phyloP scores from a whole-genome alignment of 306 rosid species.

The Datisca glomerata region DNA sequence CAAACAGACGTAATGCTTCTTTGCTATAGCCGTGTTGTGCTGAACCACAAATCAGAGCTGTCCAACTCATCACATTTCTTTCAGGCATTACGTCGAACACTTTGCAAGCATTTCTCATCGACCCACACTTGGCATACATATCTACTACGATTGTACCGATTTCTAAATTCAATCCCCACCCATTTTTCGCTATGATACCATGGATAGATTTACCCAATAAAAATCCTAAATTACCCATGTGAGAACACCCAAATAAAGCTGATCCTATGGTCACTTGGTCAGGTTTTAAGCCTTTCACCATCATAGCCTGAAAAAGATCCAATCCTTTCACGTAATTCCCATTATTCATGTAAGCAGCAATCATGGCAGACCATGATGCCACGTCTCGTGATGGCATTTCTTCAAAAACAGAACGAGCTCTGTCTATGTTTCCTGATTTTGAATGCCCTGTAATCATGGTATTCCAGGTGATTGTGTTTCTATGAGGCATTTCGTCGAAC shows the following conservation, averaged over 20 bases:
- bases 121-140: conserved; percentile 50
- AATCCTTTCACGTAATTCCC: conserved; percentile 18
- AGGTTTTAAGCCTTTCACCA: conserved; percentile 18
- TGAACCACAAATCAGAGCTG: conserved; percentile 35
- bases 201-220: conserved; percentile 57
- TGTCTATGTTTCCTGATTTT: conserved; percentile 23
- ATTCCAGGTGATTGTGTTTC: conserved; percentile 40
- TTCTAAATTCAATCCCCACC: conserved; percentile 39
- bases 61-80: conserved; percentile 43
- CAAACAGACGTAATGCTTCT: conserved; percentile 34
- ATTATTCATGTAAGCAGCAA: conserved; percentile 26
- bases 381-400: conserved; percentile 32
- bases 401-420: conserved; percentile 26
- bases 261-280: conserved; percentile 23
- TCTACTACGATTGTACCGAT: conserved; percentile 44
- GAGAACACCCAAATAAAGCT: conserved; percentile 38
- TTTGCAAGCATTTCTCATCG: conserved; percentile 27
- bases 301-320: conserved; percentile 38
- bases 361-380: conserved; percentile 44
- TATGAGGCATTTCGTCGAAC: conserved; percentile 56
- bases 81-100: conserved; percentile 34
- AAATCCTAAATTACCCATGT: conserved; percentile 33
- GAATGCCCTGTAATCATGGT: conserved; percentile 45
- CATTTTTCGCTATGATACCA: conserved; percentile 35
- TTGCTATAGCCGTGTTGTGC: conserved; percentile 31